These are phyloP conservation scores for Cladophialophora immunda DNA, from an alignment of 2,329 filamentous ascomycete species.

Conservation along the genomic window DNA sequence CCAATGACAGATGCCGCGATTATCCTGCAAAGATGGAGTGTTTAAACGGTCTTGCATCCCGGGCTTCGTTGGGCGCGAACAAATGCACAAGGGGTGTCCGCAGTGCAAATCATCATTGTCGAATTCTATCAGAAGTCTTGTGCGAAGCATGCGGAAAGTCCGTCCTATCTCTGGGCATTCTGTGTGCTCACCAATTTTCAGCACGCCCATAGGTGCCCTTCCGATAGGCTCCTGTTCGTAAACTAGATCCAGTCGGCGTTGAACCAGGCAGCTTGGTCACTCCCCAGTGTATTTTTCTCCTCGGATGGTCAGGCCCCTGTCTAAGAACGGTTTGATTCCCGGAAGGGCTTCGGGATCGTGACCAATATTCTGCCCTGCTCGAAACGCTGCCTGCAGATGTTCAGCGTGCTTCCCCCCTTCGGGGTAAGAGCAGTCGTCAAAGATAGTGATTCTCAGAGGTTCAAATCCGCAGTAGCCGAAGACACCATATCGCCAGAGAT, in stretches of 20 bases:
- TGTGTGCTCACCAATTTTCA: no score
- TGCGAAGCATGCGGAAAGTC: background rate
- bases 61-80: background rate
- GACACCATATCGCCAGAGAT: conserved; percentile 25
- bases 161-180: background rate
- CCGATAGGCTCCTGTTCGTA: background rate
- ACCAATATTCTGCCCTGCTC: conserved; percentile 19
- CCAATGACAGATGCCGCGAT: conserved; percentile 14
- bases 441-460: conserved; percentile 27
- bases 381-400: conserved; percentile 19
- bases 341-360: conserved; percentile 19
- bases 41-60: background rate
- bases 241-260: background rate
- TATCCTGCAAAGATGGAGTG: conserved; percentile 7
- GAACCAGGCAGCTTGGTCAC: background rate
- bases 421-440: conserved; percentile 15
- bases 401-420: conserved; percentile 14
- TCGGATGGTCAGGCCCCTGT: conserved; percentile 17
- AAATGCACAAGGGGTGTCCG: no score
- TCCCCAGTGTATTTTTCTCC: conserved; percentile 14
- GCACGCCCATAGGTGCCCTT: background rate
- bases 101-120: background rate
- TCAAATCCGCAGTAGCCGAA: conserved; percentile 28
- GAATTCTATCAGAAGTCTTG: background rate
- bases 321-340: conserved; percentile 21